Percentiles rank a stretch among this genome's conserved stretches.
These are phyloP conservation scores for Colletotrichum cereale DNA, from an alignment of 2,329 filamentous ascomycete species.

Conservation along the genomic window DNA sequence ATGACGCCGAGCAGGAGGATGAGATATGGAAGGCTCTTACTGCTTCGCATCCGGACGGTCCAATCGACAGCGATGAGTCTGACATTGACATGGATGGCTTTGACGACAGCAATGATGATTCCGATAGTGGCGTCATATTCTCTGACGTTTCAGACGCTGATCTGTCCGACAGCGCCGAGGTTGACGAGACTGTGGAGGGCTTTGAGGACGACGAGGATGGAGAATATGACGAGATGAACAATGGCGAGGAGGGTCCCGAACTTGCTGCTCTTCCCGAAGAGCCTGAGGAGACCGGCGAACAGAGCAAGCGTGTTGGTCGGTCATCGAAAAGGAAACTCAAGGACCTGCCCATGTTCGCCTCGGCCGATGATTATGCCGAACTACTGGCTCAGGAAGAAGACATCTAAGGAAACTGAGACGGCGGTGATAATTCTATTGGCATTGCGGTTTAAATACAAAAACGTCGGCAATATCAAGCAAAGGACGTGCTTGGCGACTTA, in stretches of 20 bases:
- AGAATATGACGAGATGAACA: slow-evolving; percentile 62
- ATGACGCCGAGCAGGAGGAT: slow-evolving; percentile 74
- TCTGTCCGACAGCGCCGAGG: slow-evolving; percentile 57
- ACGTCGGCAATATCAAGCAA: neutral
- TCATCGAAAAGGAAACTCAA: slow-evolving; percentile 87
- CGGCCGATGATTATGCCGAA: slow-evolving; percentile 91
- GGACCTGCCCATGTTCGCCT: slow-evolving; percentile 91
- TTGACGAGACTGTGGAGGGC: slow-evolving; percentile 54
- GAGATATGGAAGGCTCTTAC: slow-evolving; percentile 95
- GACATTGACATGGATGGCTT: slow-evolving; percentile 64
- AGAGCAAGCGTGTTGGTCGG: slow-evolving; percentile 57
- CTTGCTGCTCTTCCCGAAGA: neutral
- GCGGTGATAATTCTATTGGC: neutral
- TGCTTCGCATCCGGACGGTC: slow-evolving; percentile 81
- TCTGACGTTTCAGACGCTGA: slow-evolving; percentile 58
- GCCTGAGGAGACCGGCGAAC: slow-evolving; percentile 49
- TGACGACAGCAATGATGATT: slow-evolving; percentile 55
- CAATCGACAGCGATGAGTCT: slow-evolving; percentile 72
- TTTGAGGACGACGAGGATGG: slow-evolving; percentile 63
- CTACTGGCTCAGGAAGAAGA: slow-evolving; percentile 81
- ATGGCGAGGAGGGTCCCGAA: slow-evolving; percentile 32
- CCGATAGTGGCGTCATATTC: slow-evolving; percentile 33
- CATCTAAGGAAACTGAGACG: neutral
- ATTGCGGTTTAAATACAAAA: neutral
- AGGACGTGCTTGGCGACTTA: neutral